Evolutionary conservation across 116 monocot genomes (phyloP).

Genomic region (Thalassia testudinum): DNA sequence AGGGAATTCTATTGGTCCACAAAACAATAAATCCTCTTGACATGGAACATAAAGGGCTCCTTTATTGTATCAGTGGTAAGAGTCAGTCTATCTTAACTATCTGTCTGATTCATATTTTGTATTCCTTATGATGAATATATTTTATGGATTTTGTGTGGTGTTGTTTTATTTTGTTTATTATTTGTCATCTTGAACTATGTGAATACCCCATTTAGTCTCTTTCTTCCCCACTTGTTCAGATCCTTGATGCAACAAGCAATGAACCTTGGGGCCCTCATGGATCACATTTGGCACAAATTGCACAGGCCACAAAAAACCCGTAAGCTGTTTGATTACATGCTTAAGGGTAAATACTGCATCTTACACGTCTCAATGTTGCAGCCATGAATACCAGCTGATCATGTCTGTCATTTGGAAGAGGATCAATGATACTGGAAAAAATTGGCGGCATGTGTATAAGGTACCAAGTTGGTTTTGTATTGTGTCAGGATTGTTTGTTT

Average conservation of each 20-base stretch:
- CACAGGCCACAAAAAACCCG: slow-evolving; percentile 84
- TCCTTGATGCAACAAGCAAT: slow-evolving; percentile 98
- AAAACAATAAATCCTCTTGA: too few species aligned
- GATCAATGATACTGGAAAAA: slow-evolving; percentile 93
- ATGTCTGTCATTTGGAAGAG: slow-evolving; percentile 95
- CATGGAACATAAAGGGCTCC: too few species aligned
- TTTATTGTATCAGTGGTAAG: too few species aligned
- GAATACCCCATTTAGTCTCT: not conserved
- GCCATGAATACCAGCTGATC: slow-evolving; percentile 84
- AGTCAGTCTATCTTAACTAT: too few species aligned
- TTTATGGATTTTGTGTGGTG: too few species aligned
- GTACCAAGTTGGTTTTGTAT: slow-evolving; percentile 13
- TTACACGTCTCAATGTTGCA: slow-evolving; percentile 21
- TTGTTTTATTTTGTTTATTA: too few species aligned
- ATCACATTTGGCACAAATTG: slow-evolving; percentile 77
- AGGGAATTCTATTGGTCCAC: too few species aligned
- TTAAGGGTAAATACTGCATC: not conserved
- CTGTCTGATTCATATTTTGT: too few species aligned
- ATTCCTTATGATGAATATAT: too few species aligned
- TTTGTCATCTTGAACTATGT: too few species aligned
- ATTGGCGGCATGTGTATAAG: slow-evolving; percentile 99
- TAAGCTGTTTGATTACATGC: slow-evolving; percentile 17
- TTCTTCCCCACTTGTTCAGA: slow-evolving; percentile 18
- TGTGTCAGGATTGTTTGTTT: not conserved
- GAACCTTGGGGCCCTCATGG: slow-evolving; percentile 99